These are phyloP conservation scores for Mycena latifolia DNA, from an alignment of 768 basidiomycete genomes.

Conservation along the genomic window DNA sequence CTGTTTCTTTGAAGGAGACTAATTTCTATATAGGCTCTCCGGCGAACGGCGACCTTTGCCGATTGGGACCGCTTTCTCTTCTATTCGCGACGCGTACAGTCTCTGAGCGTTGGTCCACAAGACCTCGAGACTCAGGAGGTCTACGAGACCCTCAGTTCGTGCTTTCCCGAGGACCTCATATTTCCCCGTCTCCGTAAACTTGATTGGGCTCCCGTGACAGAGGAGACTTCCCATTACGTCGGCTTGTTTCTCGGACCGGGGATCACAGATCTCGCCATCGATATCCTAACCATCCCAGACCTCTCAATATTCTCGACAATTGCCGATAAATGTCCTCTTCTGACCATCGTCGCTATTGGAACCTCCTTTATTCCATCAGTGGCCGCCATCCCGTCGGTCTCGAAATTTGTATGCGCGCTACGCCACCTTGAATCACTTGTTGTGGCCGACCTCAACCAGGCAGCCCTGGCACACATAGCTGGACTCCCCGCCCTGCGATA, in stretches of 20 bases:
- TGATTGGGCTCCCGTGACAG: background rate
- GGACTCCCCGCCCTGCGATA: background rate
- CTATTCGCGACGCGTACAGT: too few species aligned
- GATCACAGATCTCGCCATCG: background rate
- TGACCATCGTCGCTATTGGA: background rate
- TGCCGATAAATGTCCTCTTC: background rate
- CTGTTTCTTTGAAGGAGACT: background rate
- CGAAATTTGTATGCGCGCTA: background rate
- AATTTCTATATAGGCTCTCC: background rate
- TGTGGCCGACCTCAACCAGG: background rate
- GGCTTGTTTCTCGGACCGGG: constrained; percentile 1
- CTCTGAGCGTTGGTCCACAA: too few species aligned
- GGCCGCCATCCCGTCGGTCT: background rate
- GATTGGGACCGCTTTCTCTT: too few species aligned
- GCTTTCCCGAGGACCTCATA: background rate
- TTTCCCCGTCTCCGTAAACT: constrained; percentile 6
- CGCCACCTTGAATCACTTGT: constrained; percentile 5
- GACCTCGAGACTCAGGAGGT: too few species aligned
- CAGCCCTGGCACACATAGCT: constrained; percentile 1
- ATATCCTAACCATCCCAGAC: background rate
- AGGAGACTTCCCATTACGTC: background rate
- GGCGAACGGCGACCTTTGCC: background rate
- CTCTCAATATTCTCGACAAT: background rate
- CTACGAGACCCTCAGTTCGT: too few species aligned
- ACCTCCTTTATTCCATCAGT: too few species aligned